A percentile compares a stretch with the other conserved stretches of the same genome.
phyloP scores from a whole-genome alignment of 805 yeast species.

The Pichia phayaonensis region DNA sequence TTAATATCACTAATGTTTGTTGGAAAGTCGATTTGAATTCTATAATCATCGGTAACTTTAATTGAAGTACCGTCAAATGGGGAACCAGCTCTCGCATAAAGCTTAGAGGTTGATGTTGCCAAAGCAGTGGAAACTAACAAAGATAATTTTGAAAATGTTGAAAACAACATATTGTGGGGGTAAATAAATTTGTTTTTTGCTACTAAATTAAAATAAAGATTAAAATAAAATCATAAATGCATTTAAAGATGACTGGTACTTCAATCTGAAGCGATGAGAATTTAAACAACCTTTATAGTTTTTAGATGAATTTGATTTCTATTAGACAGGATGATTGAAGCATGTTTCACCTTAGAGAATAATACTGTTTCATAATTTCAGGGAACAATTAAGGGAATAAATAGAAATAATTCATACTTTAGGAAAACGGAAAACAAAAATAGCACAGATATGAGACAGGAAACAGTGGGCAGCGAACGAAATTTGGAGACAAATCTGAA shows the following conservation, averaged over 20 bases:
- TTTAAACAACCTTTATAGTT: background rate
- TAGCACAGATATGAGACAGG: background rate
- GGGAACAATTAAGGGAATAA: background rate
- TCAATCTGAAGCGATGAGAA: background rate
- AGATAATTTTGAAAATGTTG: background rate
- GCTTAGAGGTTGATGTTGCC: background rate
- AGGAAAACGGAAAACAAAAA: background rate
- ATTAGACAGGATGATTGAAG: too few species aligned
- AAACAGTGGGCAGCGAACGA: background rate
- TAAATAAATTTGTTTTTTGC: background rate
- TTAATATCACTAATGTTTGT: conserved; percentile 2
- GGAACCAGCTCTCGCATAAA: background rate
- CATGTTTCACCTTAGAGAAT: background rate
- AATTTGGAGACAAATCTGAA: background rate
- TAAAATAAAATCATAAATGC: too few species aligned
- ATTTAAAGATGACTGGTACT: background rate
- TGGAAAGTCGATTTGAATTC: conserved; percentile 13
- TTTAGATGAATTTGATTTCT: too few species aligned
- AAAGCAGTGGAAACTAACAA: background rate
- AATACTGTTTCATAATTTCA: background rate
- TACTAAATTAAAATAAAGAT: background rate
- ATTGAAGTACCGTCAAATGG: background rate
- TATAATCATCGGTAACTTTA: conserved; percentile 1
- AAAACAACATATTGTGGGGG: background rate
- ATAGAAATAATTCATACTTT: background rate